These are phyloP conservation scores for Penicillium sp. DNA, from an alignment of 2,329 filamentous ascomycete genomes.

Conservation along the genomic window DNA sequence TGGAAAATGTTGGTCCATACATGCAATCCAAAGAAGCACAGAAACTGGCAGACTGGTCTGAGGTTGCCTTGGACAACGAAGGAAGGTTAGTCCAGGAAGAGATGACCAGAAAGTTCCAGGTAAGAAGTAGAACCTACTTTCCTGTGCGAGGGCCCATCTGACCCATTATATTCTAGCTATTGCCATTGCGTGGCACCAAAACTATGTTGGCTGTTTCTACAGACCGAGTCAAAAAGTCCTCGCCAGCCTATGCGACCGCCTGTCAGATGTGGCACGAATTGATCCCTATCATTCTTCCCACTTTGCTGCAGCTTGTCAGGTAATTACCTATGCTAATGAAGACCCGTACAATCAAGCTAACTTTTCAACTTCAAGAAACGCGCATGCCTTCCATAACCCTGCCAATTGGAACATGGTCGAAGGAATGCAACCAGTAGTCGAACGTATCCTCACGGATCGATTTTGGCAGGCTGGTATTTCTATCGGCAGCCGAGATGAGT, in stretches of 20 bases:
- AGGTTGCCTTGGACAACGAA: constrained; percentile 70
- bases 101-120: constrained; percentile 72
- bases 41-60: constrained; percentile 77
- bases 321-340: constrained; percentile 30
- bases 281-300: constrained; percentile 78
- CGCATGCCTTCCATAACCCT: constrained; percentile 86
- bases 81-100: constrained; percentile 75
- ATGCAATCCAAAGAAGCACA: constrained; percentile 70
- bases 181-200: constrained; percentile 85
- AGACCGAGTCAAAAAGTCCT: constrained; percentile 76
- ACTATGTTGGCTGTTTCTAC: constrained; percentile 89
- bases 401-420: constrained; percentile 76
- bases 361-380: constrained; percentile 58
- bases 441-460: constrained; percentile 81
- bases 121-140: constrained; percentile 29
- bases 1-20: constrained; percentile 79
- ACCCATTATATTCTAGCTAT: constrained; percentile 43
- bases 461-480: constrained; percentile 99
- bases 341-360: constrained; percentile 9
- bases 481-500: constrained; percentile 91
- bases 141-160: background rate
- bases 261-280: constrained; percentile 80
- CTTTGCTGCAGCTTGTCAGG: constrained; percentile 78
- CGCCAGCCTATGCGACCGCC: constrained; percentile 70
- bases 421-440: constrained; percentile 74